A percentile compares a stretch with the other conserved stretches of the same genome.
phyloP scores from a whole-genome alignment of 441 rosid species.

The Viola pubescens region DNA sequence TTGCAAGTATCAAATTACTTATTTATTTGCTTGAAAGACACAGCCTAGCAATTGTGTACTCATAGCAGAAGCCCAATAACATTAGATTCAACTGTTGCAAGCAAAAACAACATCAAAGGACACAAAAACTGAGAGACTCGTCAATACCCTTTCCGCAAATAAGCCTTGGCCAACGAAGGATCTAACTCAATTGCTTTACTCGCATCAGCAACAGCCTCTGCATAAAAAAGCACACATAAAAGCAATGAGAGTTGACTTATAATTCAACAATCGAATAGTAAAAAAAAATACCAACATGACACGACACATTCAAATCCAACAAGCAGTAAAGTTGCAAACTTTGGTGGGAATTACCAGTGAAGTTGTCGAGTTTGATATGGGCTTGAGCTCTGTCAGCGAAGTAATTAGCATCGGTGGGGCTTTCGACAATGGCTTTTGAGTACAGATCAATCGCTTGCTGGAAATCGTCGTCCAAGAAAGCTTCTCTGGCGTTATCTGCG shows the following conservation, averaged over 20 bases:
- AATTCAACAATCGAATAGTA: neutral
- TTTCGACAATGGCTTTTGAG: slow-evolving; percentile 54
- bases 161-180: slow-evolving; percentile 54
- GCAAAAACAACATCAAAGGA: neutral
- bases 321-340: neutral
- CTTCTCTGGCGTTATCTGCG: slow-evolving; percentile 60
- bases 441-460: slow-evolving; percentile 63
- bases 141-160: slow-evolving; percentile 62
- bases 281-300: neutral
- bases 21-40: no score
- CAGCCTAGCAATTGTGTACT: no score
- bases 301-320: neutral
- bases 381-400: slow-evolving; percentile 92
- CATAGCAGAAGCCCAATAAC: no score
- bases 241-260: neutral
- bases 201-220: slow-evolving; percentile 84
- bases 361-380: slow-evolving; percentile 51
- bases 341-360: slow-evolving; percentile 42
- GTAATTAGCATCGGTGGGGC: slow-evolving; percentile 52
- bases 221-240: neutral
- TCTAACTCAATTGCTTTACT: slow-evolving; percentile 66
- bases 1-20: no score
- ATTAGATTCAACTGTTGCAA: no score
- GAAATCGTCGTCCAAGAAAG: slow-evolving; percentile 78
- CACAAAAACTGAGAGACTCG: neutral